Base-by-base conservation (phyloP, 2,329 filamentous ascomycete genomes). In the Leptosphaerulina australis region DNA sequence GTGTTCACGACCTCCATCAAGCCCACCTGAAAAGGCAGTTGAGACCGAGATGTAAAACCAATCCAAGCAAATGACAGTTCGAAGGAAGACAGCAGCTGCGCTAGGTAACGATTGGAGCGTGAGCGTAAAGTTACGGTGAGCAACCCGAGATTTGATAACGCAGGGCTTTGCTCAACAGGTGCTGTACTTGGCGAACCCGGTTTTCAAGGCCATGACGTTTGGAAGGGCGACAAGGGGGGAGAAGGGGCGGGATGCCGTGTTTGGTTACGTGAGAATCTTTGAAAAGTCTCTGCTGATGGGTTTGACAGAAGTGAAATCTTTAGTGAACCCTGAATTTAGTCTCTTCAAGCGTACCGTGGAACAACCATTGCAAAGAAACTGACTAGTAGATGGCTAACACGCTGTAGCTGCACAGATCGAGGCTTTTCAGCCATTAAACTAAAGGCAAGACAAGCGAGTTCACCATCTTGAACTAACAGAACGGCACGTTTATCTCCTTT, bases 361-460 rank as follows among this genome's bases (percentile, higher is more conserved):
- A 51, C 26, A 12, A 24, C 11, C 14, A 17, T 14, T 29, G 31
- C 29, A 14, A 35, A 41, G 26, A 28, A 33, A 15, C 18, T 22
- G 17, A 20, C 29, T 33, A 29, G 37, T 35, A 14, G 18, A 20
- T 15, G 21, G 24, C 24, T 37, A 33, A 20, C 36, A 51, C 26
- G 20, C 30, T 28, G 35, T 43, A 17, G 24, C 24, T 28, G 21
- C 20, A 21, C 36, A 45, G 21, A 8, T 24, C 28, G 34, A 21
- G 21, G 35, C 31, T 39, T 50, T 37, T 36, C 12, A 34, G 52
- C 46, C 49, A 48, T 36, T 30, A 39, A 21, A 37, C 28, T 31
- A 30, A 11, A 44, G 41, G 51, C 56, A 29, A 43, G 34, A 53
- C 49, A 60, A 57, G 56, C 56, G 53, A 57, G 46, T 30, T 18